Base-by-base conservation (phyloP, 129 eudicot genomes). In the Flaveria linearis region DNA sequence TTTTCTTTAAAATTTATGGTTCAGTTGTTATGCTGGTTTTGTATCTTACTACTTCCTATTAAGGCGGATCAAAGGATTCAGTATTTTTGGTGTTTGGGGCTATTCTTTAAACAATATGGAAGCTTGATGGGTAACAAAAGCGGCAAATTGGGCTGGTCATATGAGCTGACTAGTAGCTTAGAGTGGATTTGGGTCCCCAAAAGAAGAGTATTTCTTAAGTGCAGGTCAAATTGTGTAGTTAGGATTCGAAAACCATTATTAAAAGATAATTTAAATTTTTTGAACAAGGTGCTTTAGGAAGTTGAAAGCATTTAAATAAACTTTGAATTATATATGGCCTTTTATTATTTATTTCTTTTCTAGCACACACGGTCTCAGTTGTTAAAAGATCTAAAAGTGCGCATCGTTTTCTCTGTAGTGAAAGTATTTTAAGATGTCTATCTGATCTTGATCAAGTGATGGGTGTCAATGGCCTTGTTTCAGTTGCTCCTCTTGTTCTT, bases 1-100 rank as follows among this genome's bases (percentile, higher is more conserved):
- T 46, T 69, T 46, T 22, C 17, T 18, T 12, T 17, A 20, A 50
- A 11, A 17, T 68, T 68, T 25, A 43, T 15, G 17, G 51, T 39
- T n/a, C 16, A 67, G 43, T 41, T 41, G 71, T 67, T 67, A 45
- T 68, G 55, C 22, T 20, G 72, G 11, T 43, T 68, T 42, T 25
- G 20, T 75, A 16, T 75, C 71, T 61, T 75, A 75, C 72, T 46
- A 33, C 73, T 30, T 58, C 47, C 47, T 63, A 26, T 75, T 66
- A 36, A 76, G 63, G 18, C 7, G 25, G 23, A 51, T 25, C 16
- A 20, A 4, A 68, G 74, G 74, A 28, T 71, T 28, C n/a, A 63
- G 22, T 50, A 14, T 49, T 26, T 25, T 25, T 74, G 26, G 17
- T 62, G 26, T 46, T 75, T 28, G 14, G n/a, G 51, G 4, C 3